Percentiles rank a stretch among this genome's conserved stretches.
Evolutionary conservation across 2,329 filamentous ascomycete genomes (phyloP).

Genomic region (Talaromyces rugulosus): DNA sequence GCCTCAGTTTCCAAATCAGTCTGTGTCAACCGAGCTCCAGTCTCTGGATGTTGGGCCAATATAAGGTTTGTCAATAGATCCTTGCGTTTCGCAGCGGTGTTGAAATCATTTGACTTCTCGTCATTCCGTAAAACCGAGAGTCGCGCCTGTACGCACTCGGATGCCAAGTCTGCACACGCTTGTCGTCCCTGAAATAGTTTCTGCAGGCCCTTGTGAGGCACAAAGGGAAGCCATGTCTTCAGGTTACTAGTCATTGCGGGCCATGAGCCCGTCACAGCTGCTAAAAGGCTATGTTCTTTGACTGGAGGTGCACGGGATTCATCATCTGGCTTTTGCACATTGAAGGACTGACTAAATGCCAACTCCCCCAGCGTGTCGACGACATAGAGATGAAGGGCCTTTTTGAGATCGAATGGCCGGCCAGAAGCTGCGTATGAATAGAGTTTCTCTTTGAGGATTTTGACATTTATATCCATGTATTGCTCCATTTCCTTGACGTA

Average conservation of each 20-base stretch:
- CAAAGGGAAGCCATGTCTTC: neutral
- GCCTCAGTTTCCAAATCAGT: constrained; percentile 32
- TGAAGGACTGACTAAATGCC: neutral
- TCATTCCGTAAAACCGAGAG: neutral
- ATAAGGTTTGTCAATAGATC: constrained; percentile 35
- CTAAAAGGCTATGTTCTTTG: neutral
- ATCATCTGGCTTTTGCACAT: neutral
- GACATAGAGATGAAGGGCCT: neutral
- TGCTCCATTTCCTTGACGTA: neutral
- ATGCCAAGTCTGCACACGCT: neutral
- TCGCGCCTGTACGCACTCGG: neutral
- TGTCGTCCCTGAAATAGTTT: neutral
- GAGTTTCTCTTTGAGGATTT: neutral
- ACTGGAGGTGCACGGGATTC: neutral
- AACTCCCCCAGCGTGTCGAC: neutral
- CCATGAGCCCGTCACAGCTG: neutral
- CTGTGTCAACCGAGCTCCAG: constrained; percentile 25
- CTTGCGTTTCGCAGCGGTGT: constrained; percentile 18
- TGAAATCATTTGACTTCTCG: neutral
- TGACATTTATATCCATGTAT: neutral
- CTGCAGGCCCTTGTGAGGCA: neutral
- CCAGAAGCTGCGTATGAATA: neutral
- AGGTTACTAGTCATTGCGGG: neutral
- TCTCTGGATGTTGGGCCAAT: constrained; percentile 33
- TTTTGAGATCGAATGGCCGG: neutral